Evolutionary conservation across 2,329 filamentous ascomycete species (phyloP).

Genomic region (Metarhizium anisopliae): DNA sequence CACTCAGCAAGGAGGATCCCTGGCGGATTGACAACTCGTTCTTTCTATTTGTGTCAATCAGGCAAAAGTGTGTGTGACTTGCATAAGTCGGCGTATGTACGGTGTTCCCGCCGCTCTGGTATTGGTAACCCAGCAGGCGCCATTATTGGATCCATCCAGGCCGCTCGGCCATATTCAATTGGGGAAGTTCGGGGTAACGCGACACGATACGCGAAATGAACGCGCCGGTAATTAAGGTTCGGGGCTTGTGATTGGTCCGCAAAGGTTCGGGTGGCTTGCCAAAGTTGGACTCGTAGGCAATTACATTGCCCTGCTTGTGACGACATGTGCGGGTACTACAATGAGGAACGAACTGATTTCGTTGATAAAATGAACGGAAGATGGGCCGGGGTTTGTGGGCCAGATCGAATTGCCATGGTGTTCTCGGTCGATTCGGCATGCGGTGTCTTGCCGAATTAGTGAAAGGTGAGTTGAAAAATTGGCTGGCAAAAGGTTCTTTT

Average conservation of each 20-base stretch:
- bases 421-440: background rate
- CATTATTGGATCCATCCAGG: background rate
- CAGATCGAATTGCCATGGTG: background rate
- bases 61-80: background rate
- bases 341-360: background rate
- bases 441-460: background rate
- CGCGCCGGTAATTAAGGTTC: conserved; percentile 1
- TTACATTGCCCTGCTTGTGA: background rate
- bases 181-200: background rate
- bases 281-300: background rate
- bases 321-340: background rate
- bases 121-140: background rate
- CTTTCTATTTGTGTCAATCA: background rate
- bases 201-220: conserved; percentile 1
- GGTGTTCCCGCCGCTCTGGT: background rate
- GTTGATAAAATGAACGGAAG: background rate
- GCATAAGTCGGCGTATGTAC: background rate
- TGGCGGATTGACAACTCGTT: background rate
- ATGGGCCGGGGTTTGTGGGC: background rate
- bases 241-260: background rate
- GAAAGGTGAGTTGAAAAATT: no score
- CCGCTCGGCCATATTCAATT: background rate
- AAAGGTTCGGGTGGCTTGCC: background rate
- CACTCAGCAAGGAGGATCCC: background rate
- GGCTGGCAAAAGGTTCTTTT: no score